phyloP scores from a whole-genome alignment of 805 yeast genomes.

The Metschnikowia lachancei region DNA sequence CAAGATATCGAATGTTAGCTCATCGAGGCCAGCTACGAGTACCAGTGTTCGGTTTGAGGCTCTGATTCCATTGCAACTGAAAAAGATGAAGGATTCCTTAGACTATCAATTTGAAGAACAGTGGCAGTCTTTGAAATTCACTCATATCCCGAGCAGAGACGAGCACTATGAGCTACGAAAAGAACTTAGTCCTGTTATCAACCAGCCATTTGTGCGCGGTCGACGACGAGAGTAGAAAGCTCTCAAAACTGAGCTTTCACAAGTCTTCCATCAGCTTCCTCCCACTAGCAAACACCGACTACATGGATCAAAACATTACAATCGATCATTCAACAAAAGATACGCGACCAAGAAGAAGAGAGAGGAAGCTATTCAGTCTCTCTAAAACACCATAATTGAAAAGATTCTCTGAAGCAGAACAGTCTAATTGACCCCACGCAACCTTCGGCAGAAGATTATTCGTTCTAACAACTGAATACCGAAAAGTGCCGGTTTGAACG shows the following conservation, averaged over 20 bases:
- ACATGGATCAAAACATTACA: constrained; percentile 4
- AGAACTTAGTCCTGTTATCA: background rate
- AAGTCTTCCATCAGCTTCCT: background rate
- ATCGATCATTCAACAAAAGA: background rate
- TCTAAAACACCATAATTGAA: too few species aligned
- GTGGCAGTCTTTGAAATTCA: background rate
- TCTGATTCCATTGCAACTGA: background rate
- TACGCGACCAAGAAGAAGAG: too few species aligned
- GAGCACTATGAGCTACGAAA: constrained; percentile 16
- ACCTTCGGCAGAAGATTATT: too few species aligned
- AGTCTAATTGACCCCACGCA: too few species aligned
- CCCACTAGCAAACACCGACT: background rate
- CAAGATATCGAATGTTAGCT: background rate
- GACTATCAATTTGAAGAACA: background rate
- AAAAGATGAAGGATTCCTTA: background rate
- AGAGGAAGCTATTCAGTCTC: too few species aligned
- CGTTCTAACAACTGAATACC: too few species aligned
- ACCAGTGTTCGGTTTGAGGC: background rate
- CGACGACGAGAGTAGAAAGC: constrained; percentile 10
- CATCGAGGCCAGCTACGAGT: background rate
- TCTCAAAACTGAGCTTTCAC: background rate
- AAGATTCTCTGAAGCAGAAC: too few species aligned
- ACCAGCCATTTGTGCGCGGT: constrained; percentile 1
- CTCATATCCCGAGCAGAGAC: background rate
- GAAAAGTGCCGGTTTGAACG: too few species aligned